A percentile compares a stretch with the other conserved stretches of the same genome.
Conservation (phyloP, 202 grass and related monocot genomes). For the Setaria viridis region DNA sequence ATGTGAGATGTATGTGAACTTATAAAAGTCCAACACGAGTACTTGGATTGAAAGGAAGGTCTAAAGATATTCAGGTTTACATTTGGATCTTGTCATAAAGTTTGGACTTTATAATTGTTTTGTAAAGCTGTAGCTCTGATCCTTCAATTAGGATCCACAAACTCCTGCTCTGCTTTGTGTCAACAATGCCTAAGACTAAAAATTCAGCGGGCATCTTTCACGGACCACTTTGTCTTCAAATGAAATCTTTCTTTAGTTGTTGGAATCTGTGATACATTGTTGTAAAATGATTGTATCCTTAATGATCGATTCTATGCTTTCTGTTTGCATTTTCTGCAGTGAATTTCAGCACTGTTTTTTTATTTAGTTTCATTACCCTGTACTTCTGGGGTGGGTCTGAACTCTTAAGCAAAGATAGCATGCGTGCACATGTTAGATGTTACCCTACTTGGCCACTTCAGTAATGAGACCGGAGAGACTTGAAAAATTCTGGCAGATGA, state of each 20-base stretch:
- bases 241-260: background rate
- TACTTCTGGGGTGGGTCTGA: background rate
- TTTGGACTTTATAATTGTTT: background rate
- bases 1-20: constrained; percentile 5
- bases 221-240: background rate
- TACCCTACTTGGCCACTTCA: background rate
- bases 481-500: background rate
- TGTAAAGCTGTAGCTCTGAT: constrained; percentile 12
- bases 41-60: background rate
- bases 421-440: background rate
- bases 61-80: constrained; percentile 21
- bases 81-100: constrained; percentile 2
- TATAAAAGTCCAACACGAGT: constrained; percentile 10
- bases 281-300: background rate
- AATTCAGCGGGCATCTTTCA: background rate
- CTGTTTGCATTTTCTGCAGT: background rate
- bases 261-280: background rate
- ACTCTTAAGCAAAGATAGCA: background rate
- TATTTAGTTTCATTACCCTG: background rate
- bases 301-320: background rate
- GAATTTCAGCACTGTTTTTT: background rate
- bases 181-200: background rate
- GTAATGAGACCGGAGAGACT: background rate
- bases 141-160: background rate
- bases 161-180: background rate